Percentiles rank a stretch among this genome's conserved stretches.
Evolutionary conservation across 2,329 filamentous ascomycete species (phyloP).

Genomic region (Podosphaera leucotricha): DNA sequence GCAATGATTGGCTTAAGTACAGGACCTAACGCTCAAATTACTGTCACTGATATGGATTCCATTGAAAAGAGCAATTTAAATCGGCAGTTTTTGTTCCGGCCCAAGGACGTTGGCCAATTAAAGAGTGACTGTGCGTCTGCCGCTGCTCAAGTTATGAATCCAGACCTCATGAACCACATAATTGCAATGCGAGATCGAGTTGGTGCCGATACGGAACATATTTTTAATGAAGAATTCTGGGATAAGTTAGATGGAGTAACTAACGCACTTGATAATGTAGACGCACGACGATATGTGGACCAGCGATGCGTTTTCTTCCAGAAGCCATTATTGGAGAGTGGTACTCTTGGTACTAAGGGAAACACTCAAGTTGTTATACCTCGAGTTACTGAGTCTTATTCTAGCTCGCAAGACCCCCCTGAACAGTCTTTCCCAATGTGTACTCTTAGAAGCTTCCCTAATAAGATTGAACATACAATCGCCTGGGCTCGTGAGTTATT

Average conservation of each 20-base stretch:
- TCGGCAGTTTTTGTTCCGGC: conserved; percentile 83
- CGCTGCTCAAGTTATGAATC: conserved; percentile 90
- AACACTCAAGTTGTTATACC: conserved; percentile 94
- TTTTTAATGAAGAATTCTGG: conserved; percentile 94
- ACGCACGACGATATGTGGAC: conserved; percentile 90
- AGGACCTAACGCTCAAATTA: conserved; percentile 72
- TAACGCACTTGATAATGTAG: conserved; percentile 92
- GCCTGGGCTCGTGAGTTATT: conserved; percentile 95
- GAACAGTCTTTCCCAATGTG: conserved; percentile 99
- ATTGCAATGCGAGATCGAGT: conserved; percentile 71
- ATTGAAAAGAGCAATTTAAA: conserved; percentile 99
- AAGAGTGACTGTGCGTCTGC: conserved; percentile 88
- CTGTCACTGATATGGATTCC: conserved; percentile 89
- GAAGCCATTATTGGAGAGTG: conserved; percentile 87
- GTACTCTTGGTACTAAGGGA: conserved; percentile 94
- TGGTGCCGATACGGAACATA: conserved; percentile 70
- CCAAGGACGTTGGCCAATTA: conserved; percentile 79
- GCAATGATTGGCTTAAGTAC: conserved; percentile 91
- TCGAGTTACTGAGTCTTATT: conserved; percentile 84
- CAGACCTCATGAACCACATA: conserved; percentile 71
- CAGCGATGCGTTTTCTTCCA: conserved; percentile 94
- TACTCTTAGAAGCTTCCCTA: conserved; percentile 88
- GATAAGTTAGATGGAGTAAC: conserved; percentile 68
- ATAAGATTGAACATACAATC: conserved; percentile 96
- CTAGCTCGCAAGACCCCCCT: conserved; percentile 84